A percentile compares a stretch with the other conserved stretches of the same genome.
Conservation (phyloP, 192 early-diverging fungal genomes). For the Entrophospora sp. region DNA sequence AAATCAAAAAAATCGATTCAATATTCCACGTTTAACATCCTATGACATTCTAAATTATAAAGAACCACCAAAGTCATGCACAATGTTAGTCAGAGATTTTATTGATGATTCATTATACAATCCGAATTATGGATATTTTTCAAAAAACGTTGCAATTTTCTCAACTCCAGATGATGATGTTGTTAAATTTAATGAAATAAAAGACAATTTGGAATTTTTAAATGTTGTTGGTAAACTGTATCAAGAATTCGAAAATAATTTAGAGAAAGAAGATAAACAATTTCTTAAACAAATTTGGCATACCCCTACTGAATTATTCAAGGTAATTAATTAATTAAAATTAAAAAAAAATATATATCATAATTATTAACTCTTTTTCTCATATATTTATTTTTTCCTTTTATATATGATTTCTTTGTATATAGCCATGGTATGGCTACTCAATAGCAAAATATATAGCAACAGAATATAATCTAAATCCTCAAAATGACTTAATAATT, state of each 20-base stretch:
- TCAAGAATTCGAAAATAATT: constrained; percentile 66
- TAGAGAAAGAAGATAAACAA: constrained; percentile 47
- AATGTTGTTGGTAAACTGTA: constrained; percentile 67
- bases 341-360: not conserved
- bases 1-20: no score
- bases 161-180: constrained; percentile 53
- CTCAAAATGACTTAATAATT: constrained; percentile 64
- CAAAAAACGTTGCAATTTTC: constrained; percentile 82
- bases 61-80: constrained; percentile 47
- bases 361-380: not conserved
- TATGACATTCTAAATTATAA: no score
- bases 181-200: constrained; percentile 54
- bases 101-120: constrained; percentile 95
- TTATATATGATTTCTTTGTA: not conserved
- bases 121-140: constrained; percentile 95
- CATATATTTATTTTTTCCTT: not conserved
- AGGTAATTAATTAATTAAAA: constrained; percentile 40
- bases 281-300: constrained; percentile 92
- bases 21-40: no score
- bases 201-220: constrained; percentile 66
- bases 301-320: constrained; percentile 94
- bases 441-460: constrained; percentile 86
- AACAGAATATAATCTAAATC: constrained; percentile 60
- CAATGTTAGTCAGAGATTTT: constrained; percentile 80
- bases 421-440: constrained; percentile 83